A percentile compares a stretch with the other conserved stretches of the same genome.
These are phyloP conservation scores for Cystobasidium onofrii DNA, from an alignment of 768 basidiomycete species.

Conservation along the genomic window DNA sequence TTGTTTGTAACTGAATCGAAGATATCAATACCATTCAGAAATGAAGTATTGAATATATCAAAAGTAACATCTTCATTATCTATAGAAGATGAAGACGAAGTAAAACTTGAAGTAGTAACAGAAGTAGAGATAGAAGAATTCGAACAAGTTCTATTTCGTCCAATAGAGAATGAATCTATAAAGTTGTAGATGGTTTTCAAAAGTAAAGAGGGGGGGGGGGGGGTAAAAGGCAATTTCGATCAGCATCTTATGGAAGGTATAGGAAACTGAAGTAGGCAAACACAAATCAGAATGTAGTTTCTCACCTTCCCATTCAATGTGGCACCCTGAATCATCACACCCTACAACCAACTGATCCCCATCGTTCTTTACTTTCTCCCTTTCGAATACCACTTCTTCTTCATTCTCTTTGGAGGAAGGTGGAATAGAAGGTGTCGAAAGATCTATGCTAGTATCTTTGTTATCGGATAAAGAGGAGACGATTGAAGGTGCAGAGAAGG, in stretches of 20 bases:
- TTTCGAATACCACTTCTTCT: no score
- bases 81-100: neutral
- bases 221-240: no score
- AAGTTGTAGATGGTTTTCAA: no score
- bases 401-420: no score
- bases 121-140: neutral
- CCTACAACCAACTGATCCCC: neutral
- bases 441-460: neutral
- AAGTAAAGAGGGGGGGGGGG: no score
- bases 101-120: neutral
- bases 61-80: neutral
- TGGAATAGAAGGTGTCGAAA: neutral
- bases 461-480: neutral
- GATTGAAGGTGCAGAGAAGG: neutral
- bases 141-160: neutral
- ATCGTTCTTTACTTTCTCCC: no score
- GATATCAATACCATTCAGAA: neutral
- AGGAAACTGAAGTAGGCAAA: neutral
- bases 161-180: neutral
- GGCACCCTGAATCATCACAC: neutral
- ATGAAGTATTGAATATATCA: neutral
- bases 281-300: neutral
- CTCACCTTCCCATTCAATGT: conserved; percentile 1
- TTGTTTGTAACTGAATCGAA: no score
- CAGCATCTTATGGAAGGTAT: no score